Conservation (phyloP, 345 rosid genomes). For the Conringia planisiliqua region DNA sequence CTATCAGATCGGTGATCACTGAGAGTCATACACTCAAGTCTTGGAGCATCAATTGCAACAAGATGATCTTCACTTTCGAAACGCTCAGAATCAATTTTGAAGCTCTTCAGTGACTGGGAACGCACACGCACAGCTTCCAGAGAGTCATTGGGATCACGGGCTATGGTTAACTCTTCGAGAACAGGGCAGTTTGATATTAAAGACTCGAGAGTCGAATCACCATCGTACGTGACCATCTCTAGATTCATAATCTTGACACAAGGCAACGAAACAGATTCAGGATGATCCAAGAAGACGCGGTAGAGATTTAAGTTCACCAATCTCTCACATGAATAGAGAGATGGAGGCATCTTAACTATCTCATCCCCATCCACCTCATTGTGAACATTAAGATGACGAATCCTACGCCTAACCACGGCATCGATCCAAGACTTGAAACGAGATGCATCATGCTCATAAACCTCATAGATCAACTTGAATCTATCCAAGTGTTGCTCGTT, state of each 20-base stretch:
- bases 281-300: background rate
- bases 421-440: slow-evolving; percentile 28
- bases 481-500: slow-evolving; percentile 5
- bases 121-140: slow-evolving; percentile 18
- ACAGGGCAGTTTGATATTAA: slow-evolving; percentile 15
- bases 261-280: slow-evolving; percentile 21
- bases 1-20: slow-evolving; percentile 19
- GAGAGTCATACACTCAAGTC: slow-evolving; percentile 15
- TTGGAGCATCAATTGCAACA: slow-evolving; percentile 24
- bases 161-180: slow-evolving; percentile 18
- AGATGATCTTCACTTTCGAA: background rate
- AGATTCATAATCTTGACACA: slow-evolving; percentile 20
- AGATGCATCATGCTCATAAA: slow-evolving; percentile 1
- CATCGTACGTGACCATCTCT: slow-evolving; percentile 5
- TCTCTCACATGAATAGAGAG: slow-evolving; percentile 17
- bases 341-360: slow-evolving; percentile 16
- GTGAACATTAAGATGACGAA: slow-evolving; percentile 1
- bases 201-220: slow-evolving; percentile 23
- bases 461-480: slow-evolving; percentile 14
- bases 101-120: slow-evolving; percentile 11
- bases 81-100: background rate
- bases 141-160: slow-evolving; percentile 6
- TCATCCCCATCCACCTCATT: background rate
- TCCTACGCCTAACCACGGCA: slow-evolving; percentile 3
- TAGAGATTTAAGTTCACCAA: slow-evolving; percentile 1